Evolutionary conservation across 768 basidiomycete species (phyloP).

Genomic region (Leucogyrophana mollusca): DNA sequence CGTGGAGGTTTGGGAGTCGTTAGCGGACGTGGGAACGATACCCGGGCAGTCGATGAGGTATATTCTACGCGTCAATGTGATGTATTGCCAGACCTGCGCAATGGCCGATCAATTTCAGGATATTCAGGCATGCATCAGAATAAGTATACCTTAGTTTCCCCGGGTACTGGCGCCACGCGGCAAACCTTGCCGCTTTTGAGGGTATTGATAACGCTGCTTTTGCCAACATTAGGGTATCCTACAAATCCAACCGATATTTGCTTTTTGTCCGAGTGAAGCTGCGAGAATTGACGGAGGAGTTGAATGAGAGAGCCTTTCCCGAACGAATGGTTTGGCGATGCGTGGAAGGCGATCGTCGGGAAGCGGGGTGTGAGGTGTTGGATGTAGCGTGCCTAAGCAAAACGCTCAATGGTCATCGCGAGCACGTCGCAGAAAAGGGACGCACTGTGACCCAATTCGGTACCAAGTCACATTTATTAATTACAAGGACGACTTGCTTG

Average conservation of each 20-base stretch:
- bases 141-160: slow-evolving; percentile 87
- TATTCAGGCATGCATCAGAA: too few relatives aligned
- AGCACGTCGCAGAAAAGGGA: slow-evolving; percentile 14
- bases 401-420: neutral
- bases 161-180: slow-evolving; percentile 92
- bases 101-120: neutral
- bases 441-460: slow-evolving; percentile 98
- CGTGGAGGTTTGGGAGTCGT: slow-evolving; percentile 85
- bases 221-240: slow-evolving; percentile 98
- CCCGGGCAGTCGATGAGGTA: slow-evolving; percentile 99
- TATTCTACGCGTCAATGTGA: slow-evolving; percentile 92
- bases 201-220: slow-evolving; percentile 97
- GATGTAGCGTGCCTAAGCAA: slow-evolving; percentile 83
- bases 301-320: slow-evolving; percentile 99
- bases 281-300: slow-evolving; percentile 93
- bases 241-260: slow-evolving; percentile 98
- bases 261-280: slow-evolving; percentile 97
- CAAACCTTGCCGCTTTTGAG: slow-evolving; percentile 98
- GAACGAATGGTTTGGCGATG: slow-evolving; percentile 98
- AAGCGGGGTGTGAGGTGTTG: slow-evolving; percentile 92
- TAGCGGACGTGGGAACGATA: slow-evolving; percentile 90
- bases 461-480: slow-evolving; percentile 98
- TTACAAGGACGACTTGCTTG: slow-evolving; percentile 93
- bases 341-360: slow-evolving; percentile 97
- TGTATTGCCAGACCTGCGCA: slow-evolving; percentile 94